Evolutionary conservation across 768 basidiomycete species (phyloP).

Genomic region (Coprinopsis marcescibilis): DNA sequence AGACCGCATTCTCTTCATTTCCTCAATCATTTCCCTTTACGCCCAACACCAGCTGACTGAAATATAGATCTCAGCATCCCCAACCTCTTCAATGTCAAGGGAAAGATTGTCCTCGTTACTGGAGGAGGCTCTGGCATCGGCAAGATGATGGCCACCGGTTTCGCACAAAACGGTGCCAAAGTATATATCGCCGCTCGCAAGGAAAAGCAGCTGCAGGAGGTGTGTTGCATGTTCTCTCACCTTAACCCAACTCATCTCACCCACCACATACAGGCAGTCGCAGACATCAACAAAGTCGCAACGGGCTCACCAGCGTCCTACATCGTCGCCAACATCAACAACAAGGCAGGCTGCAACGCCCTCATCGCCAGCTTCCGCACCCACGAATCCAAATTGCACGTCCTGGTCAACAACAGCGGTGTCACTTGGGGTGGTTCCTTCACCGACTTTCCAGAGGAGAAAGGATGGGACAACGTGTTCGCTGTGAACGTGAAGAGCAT

Average conservation of each 20-base stretch:
- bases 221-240: conserved; percentile 18
- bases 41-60: too few species aligned
- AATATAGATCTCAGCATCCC: conserved; percentile 11
- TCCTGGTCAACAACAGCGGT: conserved; percentile 82
- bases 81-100: conserved; percentile 16
- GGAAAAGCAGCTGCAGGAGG: conserved; percentile 71
- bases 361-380: conserved; percentile 64
- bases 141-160: conserved; percentile 76
- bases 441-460: conserved; percentile 67
- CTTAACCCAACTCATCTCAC: conserved; percentile 3
- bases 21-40: too few species aligned
- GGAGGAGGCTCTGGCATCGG: conserved; percentile 84
- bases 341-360: conserved; percentile 72
- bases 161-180: conserved; percentile 80
- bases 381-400: conserved; percentile 68
- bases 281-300: conserved; percentile 54
- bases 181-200: conserved; percentile 90
- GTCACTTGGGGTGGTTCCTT: conserved; percentile 73
- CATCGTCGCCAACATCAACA: conserved; percentile 66
- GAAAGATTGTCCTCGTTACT: conserved; percentile 56
- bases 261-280: conserved; percentile 34
- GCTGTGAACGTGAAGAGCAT: conserved; percentile 81
- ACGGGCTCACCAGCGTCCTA: conserved; percentile 60
- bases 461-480: conserved; percentile 83
- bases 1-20: background rate